Percentiles rank a stretch among this genome's conserved stretches.
These are phyloP conservation scores for Avena insularis DNA, from an alignment of 176 grass and related monocot species.

Conservation along the genomic window DNA sequence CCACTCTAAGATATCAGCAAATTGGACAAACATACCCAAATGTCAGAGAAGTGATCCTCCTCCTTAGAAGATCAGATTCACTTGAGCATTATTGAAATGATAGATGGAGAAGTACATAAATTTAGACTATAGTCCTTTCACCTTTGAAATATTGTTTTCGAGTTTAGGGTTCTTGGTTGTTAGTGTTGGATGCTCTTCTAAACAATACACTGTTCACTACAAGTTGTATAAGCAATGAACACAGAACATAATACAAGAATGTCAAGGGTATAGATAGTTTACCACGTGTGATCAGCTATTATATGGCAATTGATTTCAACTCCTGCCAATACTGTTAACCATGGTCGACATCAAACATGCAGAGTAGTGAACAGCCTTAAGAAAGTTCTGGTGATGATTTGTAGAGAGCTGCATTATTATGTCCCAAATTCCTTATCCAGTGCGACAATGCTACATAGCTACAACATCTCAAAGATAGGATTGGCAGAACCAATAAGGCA, in stretches of 20 bases:
- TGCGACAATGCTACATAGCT: background rate
- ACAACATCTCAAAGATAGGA: background rate
- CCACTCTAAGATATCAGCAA: background rate
- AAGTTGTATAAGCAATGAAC: slow-evolving; percentile 1
- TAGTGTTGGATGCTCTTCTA: slow-evolving; percentile 4
- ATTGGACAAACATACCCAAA: background rate
- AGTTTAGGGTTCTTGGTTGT: background rate
- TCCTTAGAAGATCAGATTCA: background rate
- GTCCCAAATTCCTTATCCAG: background rate
- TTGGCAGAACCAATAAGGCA: background rate
- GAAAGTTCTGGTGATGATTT: background rate
- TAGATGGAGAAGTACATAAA: background rate
- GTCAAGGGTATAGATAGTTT: slow-evolving; percentile 6
- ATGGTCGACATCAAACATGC: background rate
- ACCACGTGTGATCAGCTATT: slow-evolving; percentile 14
- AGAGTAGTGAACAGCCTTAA: background rate
- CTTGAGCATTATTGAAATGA: slow-evolving; percentile 6
- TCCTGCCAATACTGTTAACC: background rate
- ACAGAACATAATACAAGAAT: background rate
- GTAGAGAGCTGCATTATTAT: background rate
- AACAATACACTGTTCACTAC: background rate
- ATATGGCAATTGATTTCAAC: background rate
- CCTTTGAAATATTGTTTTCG: background rate
- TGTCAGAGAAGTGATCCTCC: background rate
- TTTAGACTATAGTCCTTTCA: background rate